Base-by-base conservation (phyloP, 441 rosid genomes). In the Erysimum cheiri region DNA sequence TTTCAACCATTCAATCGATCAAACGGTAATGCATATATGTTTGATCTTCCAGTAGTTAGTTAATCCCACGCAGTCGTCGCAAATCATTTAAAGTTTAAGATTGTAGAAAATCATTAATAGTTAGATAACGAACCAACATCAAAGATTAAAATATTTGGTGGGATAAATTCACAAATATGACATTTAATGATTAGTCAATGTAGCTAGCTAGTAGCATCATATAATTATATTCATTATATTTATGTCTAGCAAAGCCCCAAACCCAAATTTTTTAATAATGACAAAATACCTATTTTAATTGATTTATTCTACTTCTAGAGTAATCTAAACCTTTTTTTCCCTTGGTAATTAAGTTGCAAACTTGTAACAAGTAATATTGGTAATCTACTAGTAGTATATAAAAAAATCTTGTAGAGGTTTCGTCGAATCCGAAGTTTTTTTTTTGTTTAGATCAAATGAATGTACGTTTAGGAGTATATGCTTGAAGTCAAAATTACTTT, bases 401-500 rank as follows among this genome's bases (percentile, higher is more conserved):
- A 41, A 13, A 2, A 41, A 43, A 15, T 43, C 47, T n/a, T 14
- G 47, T 43, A 43, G 52, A 19, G 22, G 22, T 19, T 19, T 19
- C 22, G 22, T 19, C 22, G 22, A 19, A 19, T 1, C 22, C 22
- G 22, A 19, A 19, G 22, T 19, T 12, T 17, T 47, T 46, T 32
- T 29, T 28, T 52, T 28, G 32, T 28, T 12, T 28, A 29, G 28
- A 13, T 13, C 35, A 28, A 12, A 2, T 52, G 19, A 8, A 15
- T 52, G 11, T 37, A 37, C 41, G 3, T 14, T 2, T 41, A 9
- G 3, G 3, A 15, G 6, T 26, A 26, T 13, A 60, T 28, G 15
- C 24, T 41, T 19, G 5, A 62, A 54, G 64, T 63, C 64, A 44
- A 63, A 64, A 63, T 24, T 22, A 36, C 2, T 8, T 55, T 47